Evolutionary conservation across 2,329 filamentous ascomycete genomes (phyloP), one percentile per base, ranked within the genome.

Genomic region (Cercospora brassicicola): DNA sequence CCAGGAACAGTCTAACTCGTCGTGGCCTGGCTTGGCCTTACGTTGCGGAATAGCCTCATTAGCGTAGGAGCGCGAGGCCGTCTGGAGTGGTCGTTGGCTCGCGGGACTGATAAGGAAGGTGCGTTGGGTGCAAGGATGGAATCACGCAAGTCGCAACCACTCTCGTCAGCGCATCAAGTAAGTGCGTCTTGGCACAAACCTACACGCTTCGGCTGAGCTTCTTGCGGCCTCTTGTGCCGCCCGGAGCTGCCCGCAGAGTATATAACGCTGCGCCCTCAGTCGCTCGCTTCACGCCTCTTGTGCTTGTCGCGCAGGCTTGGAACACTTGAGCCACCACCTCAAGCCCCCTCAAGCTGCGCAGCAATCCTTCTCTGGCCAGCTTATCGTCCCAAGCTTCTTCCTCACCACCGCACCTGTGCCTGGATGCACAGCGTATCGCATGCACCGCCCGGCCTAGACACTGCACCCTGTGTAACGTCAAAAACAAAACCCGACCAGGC

Each of bases 301-400:
- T 42, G 59, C 33, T 61, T 8, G 59, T 51, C 45, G 45, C 36
- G 36, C 36, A 39, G 36, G 36, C 20, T 30, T 26, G 51, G 51
- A 28, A 56, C 51, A 56, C 53, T 31, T 59, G 36, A 39, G 36
- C 36, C 36, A 39, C 36, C 36, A 15, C 36, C 36, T 39, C 36
- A 39, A 39, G 36, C 36, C 36, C 11, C 36, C 36, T 39, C 36
- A 39, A 30, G 28, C 55, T 59, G 23, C 26, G 55, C 55, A 59
- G 23, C n/a, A 20, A 18, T 23, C 31, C 57, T 60, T 60, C 31
- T 60, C 57, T 26, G 10, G 3, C 26, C 53, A 31, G 53, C 53
- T 31, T 56, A 31, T 56, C 53, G 53, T 5, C 67, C 15, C 70
- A 63, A 33, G 56, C 51, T 53, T 74, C 73, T 62, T 72, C 66